phyloP scores from a whole-genome alignment of 768 basidiomycete genomes.

The Imleria badia region DNA sequence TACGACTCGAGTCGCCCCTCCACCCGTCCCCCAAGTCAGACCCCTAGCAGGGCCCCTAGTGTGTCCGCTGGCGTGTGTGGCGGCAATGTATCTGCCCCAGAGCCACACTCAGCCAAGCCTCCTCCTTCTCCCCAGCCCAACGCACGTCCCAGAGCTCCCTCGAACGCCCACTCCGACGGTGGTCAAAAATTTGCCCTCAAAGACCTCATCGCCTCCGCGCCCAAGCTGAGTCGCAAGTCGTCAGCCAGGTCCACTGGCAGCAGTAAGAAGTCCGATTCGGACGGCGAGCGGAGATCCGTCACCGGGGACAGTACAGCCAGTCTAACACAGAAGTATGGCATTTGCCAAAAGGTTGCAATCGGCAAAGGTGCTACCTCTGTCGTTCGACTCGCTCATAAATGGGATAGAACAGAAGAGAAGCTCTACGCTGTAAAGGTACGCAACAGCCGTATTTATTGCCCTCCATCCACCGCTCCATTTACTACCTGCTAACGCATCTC shows the following conservation, averaged over 20 bases:
- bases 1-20: slow-evolving; percentile 63
- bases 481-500: neutral
- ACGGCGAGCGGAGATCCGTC: slow-evolving; percentile 44
- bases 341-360: slow-evolving; percentile 95
- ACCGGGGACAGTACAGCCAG: slow-evolving; percentile 55
- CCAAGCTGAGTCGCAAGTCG: slow-evolving; percentile 70
- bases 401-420: slow-evolving; percentile 96
- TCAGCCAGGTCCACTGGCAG: slow-evolving; percentile 70
- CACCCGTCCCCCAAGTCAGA: slow-evolving; percentile 57
- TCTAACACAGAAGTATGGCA: slow-evolving; percentile 88
- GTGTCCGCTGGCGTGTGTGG: slow-evolving; percentile 39
- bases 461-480: neutral
- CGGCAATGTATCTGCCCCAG: slow-evolving; percentile 29
- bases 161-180: slow-evolving; percentile 53
- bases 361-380: slow-evolving; percentile 99
- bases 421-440: slow-evolving; percentile 96
- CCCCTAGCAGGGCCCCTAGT: slow-evolving; percentile 43
- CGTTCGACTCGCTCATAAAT: slow-evolving; percentile 95
- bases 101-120: slow-evolving; percentile 29
- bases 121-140: slow-evolving; percentile 19
- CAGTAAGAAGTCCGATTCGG: slow-evolving; percentile 69
- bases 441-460: neutral
- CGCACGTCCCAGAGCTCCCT: slow-evolving; percentile 38
- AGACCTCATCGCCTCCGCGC: slow-evolving; percentile 68
- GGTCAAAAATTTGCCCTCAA: slow-evolving; percentile 83